Conservation (phyloP, 2,329 filamentous ascomycete species). For the Hyphodiscus sp. region DNA sequence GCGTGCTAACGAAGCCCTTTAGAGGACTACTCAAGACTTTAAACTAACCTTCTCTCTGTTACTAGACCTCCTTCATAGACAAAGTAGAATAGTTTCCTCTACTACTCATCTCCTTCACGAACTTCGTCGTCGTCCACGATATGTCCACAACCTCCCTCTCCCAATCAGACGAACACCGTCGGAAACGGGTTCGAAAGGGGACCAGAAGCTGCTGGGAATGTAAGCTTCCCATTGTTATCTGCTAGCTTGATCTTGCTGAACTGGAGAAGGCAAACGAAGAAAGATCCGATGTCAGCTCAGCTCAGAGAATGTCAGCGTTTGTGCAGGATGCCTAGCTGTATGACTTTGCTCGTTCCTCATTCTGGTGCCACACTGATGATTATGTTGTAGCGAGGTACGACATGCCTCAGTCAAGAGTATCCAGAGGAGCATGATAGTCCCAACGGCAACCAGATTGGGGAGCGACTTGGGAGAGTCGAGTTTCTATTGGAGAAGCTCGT, state of each 20-base stretch:
- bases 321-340: constrained; percentile 38
- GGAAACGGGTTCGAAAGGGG: constrained; percentile 38
- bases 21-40: too few species aligned
- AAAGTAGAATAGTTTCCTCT: background rate
- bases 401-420: constrained; percentile 28
- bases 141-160: background rate
- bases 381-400: constrained; percentile 9
- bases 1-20: background rate
- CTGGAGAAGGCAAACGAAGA: constrained; percentile 33
- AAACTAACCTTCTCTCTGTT: too few species aligned
- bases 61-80: too few species aligned
- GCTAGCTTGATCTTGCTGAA: constrained; percentile 2
- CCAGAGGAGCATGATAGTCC: constrained; percentile 26
- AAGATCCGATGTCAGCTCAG: constrained; percentile 46
- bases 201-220: constrained; percentile 54
- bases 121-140: too few species aligned
- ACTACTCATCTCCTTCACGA: background rate
- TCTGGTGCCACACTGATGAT: background rate
- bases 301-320: constrained; percentile 33
- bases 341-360: background rate
- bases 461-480: constrained; percentile 28
- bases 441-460: constrained; percentile 23
- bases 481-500: constrained; percentile 24
- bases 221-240: constrained; percentile 29
- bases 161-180: constrained; percentile 18